phyloP scores from a whole-genome alignment of 108 stramenopile genomes.

The Heterococcus sp. region DNA sequence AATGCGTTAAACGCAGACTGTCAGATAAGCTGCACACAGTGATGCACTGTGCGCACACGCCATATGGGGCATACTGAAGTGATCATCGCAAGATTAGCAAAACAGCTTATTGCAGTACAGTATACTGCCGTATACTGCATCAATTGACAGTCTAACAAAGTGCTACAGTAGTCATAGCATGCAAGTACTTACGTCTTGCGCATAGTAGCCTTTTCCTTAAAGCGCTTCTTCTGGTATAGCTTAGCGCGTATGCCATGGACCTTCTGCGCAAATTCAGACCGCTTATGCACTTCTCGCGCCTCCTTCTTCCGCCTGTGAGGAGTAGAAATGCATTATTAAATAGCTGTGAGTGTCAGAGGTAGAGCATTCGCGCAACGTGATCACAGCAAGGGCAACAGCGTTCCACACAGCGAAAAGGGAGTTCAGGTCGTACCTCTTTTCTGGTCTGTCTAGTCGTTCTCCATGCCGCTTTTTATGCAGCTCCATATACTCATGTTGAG shows the following conservation, averaged over 20 bases:
- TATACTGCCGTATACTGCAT: not conserved
- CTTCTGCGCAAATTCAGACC: constrained; percentile 92
- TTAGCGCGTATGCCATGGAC: constrained; percentile 93
- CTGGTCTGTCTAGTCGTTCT: constrained; percentile 88
- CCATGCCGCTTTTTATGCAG: constrained; percentile 97
- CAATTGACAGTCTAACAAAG: too few relatives aligned
- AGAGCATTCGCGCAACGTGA: not conserved
- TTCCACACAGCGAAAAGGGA: not conserved
- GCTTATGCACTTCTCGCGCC: constrained; percentile 90
- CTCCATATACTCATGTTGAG: constrained; percentile 99
- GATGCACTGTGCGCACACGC: too few relatives aligned
- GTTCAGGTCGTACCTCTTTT: constrained; percentile 56
- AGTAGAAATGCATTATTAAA: too few relatives aligned
- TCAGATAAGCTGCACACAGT: not conserved
- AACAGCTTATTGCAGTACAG: too few relatives aligned
- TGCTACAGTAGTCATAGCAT: too few relatives aligned
- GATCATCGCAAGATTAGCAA: too few relatives aligned
- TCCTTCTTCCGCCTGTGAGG: constrained; percentile 82
- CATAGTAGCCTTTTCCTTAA: constrained; percentile 99
- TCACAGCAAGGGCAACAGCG: not conserved
- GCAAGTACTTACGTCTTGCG: constrained; percentile 83
- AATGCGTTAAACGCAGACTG: not conserved
- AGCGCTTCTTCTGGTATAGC: constrained; percentile 90
- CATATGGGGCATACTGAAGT: too few relatives aligned
- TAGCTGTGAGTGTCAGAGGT: too few relatives aligned